phyloP scores from a whole-genome alignment of 1,284 basidiomycete genomes.

The Fereydounia khargensis region DNA sequence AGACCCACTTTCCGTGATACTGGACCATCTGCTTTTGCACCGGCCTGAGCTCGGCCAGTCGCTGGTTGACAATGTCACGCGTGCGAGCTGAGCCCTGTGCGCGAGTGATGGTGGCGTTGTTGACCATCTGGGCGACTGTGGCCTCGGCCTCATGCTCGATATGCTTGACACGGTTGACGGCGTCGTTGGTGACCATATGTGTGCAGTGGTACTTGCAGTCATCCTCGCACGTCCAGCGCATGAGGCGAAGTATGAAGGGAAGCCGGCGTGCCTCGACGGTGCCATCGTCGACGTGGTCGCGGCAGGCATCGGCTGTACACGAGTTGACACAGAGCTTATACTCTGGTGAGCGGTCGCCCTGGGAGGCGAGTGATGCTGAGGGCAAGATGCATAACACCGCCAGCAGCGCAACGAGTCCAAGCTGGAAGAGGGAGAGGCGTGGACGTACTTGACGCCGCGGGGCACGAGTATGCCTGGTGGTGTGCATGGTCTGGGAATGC shows the following conservation, averaged over 20 bases:
- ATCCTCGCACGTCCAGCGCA: slow-evolving; percentile 72
- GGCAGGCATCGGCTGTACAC: slow-evolving; percentile 43
- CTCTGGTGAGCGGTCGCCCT: slow-evolving; percentile 51
- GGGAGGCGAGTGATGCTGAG: slow-evolving; percentile 22
- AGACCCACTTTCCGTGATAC: slow-evolving; percentile 77
- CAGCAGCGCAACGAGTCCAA: not conserved
- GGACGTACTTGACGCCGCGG: no score
- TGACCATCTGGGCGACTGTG: slow-evolving; percentile 11
- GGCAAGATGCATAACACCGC: not conserved
- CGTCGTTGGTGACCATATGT: slow-evolving; percentile 73
- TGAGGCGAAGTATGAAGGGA: slow-evolving; percentile 62
- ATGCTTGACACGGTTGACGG: slow-evolving; percentile 57
- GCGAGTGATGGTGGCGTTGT: slow-evolving; percentile 3
- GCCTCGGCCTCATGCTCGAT: slow-evolving; percentile 53
- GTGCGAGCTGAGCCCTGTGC: slow-evolving; percentile 2
- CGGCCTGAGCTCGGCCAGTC: slow-evolving; percentile 28
- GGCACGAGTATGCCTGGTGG: no score
- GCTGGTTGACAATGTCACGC: slow-evolving; percentile 9
- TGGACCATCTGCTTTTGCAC: slow-evolving; percentile 56
- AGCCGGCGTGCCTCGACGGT: slow-evolving; percentile 51
- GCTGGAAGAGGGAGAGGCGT: not conserved
- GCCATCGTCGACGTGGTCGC: slow-evolving; percentile 47
- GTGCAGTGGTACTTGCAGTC: slow-evolving; percentile 88
- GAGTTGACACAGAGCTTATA: slow-evolving; percentile 45
- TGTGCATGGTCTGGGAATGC: no score